Evolutionary conservation across 805 yeast genomes (phyloP).

Genomic region (Jamesozyma hellenica): DNA sequence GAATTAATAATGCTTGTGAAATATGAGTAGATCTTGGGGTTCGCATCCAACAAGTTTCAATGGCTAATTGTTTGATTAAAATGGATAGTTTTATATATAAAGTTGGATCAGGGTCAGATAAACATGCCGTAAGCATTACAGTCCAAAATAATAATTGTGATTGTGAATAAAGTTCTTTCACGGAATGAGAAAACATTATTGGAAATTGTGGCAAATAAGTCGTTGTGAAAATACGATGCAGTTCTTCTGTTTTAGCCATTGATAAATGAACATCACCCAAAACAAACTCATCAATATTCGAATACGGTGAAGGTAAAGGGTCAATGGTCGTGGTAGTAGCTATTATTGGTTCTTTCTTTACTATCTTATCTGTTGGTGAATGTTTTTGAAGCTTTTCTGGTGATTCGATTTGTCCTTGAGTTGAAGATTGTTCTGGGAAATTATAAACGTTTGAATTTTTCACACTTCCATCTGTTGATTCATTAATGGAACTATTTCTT

Average conservation of each 20-base stretch:
- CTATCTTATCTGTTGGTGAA: not conserved
- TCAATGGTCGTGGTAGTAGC: conserved; percentile 25
- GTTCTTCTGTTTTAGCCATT: conserved; percentile 53
- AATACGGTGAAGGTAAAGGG: conserved; percentile 24
- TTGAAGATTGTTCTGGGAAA: conserved; percentile 7
- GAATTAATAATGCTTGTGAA: conserved; percentile 77
- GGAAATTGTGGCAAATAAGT: conserved; percentile 72
- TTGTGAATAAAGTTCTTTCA: conserved; percentile 69
- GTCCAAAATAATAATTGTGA: conserved; percentile 87
- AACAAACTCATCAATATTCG: conserved; percentile 47
- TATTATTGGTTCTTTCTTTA: conserved; percentile 13
- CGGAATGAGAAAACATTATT: conserved; percentile 57
- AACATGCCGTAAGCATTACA: conserved; percentile 74
- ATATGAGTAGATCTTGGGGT: conserved; percentile 93
- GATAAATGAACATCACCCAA: conserved; percentile 69
- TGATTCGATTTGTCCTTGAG: not conserved
- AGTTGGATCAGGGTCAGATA: conserved; percentile 80
- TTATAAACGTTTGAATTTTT: not conserved
- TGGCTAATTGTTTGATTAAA: conserved; percentile 74
- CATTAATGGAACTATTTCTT: conserved; percentile 13
- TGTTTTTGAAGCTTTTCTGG: not conserved
- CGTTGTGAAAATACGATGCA: conserved; percentile 59
- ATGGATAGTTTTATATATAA: conserved; percentile 66
- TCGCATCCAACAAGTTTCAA: conserved; percentile 85
- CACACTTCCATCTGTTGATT: not conserved